A percentile compares a stretch with the other conserved stretches of the same genome.
Evolutionary conservation across 257 asterid genomes (phyloP).

Genomic region (Ehretia macrophylla): DNA sequence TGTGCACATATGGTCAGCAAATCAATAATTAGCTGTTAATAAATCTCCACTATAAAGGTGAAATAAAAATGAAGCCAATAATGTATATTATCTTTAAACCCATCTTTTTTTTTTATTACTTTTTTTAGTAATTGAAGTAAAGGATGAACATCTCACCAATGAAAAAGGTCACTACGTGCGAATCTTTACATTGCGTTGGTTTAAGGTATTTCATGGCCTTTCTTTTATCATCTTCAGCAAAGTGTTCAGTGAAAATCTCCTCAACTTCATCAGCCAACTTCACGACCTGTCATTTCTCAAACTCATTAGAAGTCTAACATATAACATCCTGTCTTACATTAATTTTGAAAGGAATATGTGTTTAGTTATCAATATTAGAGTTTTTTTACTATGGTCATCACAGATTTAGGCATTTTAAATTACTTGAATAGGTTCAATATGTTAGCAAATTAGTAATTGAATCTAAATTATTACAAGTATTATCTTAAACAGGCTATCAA

Average conservation of each 20-base stretch:
- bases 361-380: no score
- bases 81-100: conserved; percentile 23
- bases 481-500: no score
- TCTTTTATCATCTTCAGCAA: conserved; percentile 70
- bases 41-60: conserved; percentile 15
- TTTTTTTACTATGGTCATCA: no score
- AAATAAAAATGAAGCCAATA: conserved; percentile 11
- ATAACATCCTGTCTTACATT: not conserved
- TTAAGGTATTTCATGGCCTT: conserved; percentile 89
- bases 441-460: no score
- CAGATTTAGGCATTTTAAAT: no score
- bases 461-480: no score
- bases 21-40: conserved; percentile 9
- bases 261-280: conserved; percentile 86
- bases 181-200: conserved; percentile 68
- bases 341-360: no score
- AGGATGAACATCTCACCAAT: conserved; percentile 48
- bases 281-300: conserved; percentile 40
- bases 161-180: conserved; percentile 73
- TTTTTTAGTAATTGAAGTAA: not conserved
- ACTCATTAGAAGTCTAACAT: conserved; percentile 4
- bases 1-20: conserved; percentile 1
- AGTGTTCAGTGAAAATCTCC: conserved; percentile 63
- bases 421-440: no score
- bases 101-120: not conserved